Evolutionary conservation across 169 alveolate species (phyloP), one percentile per base, ranked within the genome.

Genomic region (Plasmodium chabaudi): DNA sequence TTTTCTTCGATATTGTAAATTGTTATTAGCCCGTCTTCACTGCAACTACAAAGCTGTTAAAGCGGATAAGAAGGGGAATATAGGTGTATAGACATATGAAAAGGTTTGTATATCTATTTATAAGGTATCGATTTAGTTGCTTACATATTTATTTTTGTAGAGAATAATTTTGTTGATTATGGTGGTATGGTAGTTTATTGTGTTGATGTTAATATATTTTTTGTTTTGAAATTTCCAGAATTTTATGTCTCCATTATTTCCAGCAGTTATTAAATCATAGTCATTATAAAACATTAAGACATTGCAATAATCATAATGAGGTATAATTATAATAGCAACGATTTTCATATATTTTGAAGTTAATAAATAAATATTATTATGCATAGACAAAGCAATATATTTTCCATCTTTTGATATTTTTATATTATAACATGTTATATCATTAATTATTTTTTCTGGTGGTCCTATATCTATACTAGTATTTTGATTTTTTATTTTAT

Each of bases 221-320:
- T 47, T 25, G 1, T 67, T 44, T 6, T 82, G 53, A 67, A 67
- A 82, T 82, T 65, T 82, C 90, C 90, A 82, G 13, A 82, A 67
- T 21, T 82, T 82, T 9, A 82, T 65, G 23, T 82, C 90, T 56
- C 90, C 90, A 59, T 82, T 39, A 67, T 82, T 82, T 39, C 90
- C 90, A 55, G 77, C 90, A 21, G 90, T 82, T 5, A 82, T 82
- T 25, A 82, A 82, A 67, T 82, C 90, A 67, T 82, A 82, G 25
- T 19, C 42, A 25, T 82, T 82, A 61, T 82, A 71, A 61, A 82
- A 65, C 3, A 34, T 21, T 46, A 82, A 67, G 13, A 17, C 53
- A 67, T 67, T 67, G 19, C 90, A 82, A 25, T 46, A 82, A 27
- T 82, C 90, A 55, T 82, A 82, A 82, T 82, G 90, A 15, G 82